Evolutionary conservation across 169 alveolate genomes (phyloP), one percentile per base, ranked within the genome.

Genomic region (Plasmodium coatneyi): DNA sequence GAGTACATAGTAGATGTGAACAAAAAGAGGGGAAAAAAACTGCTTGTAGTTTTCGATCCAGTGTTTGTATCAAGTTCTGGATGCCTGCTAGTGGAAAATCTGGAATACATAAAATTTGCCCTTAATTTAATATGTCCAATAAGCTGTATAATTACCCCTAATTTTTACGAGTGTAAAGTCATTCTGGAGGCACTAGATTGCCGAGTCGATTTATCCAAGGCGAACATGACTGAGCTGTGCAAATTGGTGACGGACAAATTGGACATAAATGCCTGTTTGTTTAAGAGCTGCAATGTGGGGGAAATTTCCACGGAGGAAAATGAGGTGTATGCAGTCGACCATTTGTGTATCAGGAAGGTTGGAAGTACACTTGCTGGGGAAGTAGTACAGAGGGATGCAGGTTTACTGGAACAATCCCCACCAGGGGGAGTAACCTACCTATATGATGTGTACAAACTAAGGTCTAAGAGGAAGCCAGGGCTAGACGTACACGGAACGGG

Each of bases 21-120:
- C 49, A 83, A 34, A 19, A 83, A 66, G 83, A 83, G 92, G 39
- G 83, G 49, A n/a, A 83, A 70, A 70, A 83, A 83, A 83, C 36
- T 83, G 32, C 34, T 83, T 7, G 83, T 83, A 83, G 92, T 83
- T 60, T 83, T 83, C 49, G 92, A 83, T 30, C 92, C 92, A 12
- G 92, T 83, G 16, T 83, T 83, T 83, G 92, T 83, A 5, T 83
- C 92, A 30, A 83, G 92, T 70, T 70, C 83, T 14, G 92, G 92
- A 4, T 83, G 92, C 43, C 39, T 66, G 25, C 76, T 83, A 30
- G 92, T 30, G 74, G 92, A 83, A 70, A 70, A 43, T 71, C 30
- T 83, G 32, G 92, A 83, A 46, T 83, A 83, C 74, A 79, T 83
- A 66, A 83, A 83, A 70, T 83, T 36, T 70, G 81, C 92, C 4